phyloP scores from a whole-genome alignment of 2,329 filamentous ascomycete genomes.

The Stagonosporopsis vannaccii region DNA sequence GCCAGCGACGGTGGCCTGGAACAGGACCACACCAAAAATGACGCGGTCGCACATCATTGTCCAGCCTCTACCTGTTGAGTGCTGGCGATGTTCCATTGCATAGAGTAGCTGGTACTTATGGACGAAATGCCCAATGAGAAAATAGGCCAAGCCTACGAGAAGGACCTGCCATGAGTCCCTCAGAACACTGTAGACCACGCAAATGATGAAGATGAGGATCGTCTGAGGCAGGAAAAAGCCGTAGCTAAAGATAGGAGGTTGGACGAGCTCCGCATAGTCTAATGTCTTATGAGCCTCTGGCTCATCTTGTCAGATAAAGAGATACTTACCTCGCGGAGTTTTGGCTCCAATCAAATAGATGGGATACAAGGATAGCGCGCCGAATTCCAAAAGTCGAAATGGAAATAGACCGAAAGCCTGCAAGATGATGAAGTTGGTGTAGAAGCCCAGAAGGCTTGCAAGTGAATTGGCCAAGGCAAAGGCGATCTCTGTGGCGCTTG shows the following conservation, averaged over 20 bases:
- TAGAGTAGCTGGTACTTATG: slow-evolving; percentile 99
- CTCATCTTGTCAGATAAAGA: background rate
- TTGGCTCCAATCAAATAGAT: slow-evolving; percentile 79
- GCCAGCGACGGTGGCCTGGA: slow-evolving; percentile 90
- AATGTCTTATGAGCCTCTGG: slow-evolving; percentile 2
- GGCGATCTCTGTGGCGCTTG: slow-evolving; percentile 81
- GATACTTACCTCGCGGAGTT: slow-evolving; percentile 71
- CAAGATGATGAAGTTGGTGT: slow-evolving; percentile 91
- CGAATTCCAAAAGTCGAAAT: slow-evolving; percentile 88
- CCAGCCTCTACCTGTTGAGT: slow-evolving; percentile 93
- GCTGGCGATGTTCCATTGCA: slow-evolving; percentile 96
- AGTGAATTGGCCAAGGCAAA: slow-evolving; percentile 78
- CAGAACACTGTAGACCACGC: slow-evolving; percentile 91
- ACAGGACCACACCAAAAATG: slow-evolving; percentile 83
- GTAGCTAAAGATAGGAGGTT: slow-evolving; percentile 90
- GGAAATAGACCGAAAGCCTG: slow-evolving; percentile 94
- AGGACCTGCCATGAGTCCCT: slow-evolving; percentile 81
- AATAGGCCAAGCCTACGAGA: slow-evolving; percentile 83
- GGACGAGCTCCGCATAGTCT: slow-evolving; percentile 82
- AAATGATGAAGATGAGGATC: slow-evolving; percentile 92
- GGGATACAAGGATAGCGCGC: slow-evolving; percentile 83
- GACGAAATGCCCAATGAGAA: slow-evolving; percentile 81
- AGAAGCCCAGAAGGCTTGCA: slow-evolving; percentile 79
- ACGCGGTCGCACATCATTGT: slow-evolving; percentile 95
- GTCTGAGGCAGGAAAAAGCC: slow-evolving; percentile 95